Evolutionary conservation across 2,329 filamentous ascomycete genomes (phyloP).

Genomic region (Fusarium liriodendri): DNA sequence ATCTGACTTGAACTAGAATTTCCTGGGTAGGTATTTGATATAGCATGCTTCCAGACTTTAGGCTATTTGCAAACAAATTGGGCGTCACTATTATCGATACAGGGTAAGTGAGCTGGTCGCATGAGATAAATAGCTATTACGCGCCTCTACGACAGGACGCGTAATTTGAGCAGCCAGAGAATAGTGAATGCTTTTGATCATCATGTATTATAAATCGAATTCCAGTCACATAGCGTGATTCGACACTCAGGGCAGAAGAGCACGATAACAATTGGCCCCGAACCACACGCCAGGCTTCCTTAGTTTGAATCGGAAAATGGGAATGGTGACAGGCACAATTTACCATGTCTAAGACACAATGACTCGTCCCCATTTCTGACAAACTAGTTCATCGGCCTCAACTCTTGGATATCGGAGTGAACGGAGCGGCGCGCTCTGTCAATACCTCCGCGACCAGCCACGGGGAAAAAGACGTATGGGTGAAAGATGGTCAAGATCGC

Average conservation of each 20-base stretch:
- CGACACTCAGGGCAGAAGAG: not conserved
- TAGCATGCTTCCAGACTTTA: not conserved
- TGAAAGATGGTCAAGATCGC: not conserved
- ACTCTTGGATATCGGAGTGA: not conserved
- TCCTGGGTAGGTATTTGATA: not conserved
- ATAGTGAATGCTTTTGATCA: no score
- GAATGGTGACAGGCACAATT: not conserved
- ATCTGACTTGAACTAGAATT: no score
- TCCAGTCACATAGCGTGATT: no score
- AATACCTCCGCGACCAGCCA: not conserved
- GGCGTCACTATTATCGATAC: not conserved
- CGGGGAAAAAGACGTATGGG: not conserved
- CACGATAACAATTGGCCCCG: not conserved
- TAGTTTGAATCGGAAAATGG: not conserved
- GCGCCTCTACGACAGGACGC: not conserved
- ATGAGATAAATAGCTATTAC: not conserved
- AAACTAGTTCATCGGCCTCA: not conserved
- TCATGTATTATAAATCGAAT: not conserved
- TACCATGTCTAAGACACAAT: not conserved
- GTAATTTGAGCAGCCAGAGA: not conserved
- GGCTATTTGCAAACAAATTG: not conserved
- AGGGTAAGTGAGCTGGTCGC: not conserved
- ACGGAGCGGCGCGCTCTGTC: not conserved
- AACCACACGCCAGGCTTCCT: not conserved
- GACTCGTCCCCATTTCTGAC: not conserved